These are phyloP conservation scores for Rhazya stricta DNA, from an alignment of 257 asterid genomes.

Conservation along the genomic window DNA sequence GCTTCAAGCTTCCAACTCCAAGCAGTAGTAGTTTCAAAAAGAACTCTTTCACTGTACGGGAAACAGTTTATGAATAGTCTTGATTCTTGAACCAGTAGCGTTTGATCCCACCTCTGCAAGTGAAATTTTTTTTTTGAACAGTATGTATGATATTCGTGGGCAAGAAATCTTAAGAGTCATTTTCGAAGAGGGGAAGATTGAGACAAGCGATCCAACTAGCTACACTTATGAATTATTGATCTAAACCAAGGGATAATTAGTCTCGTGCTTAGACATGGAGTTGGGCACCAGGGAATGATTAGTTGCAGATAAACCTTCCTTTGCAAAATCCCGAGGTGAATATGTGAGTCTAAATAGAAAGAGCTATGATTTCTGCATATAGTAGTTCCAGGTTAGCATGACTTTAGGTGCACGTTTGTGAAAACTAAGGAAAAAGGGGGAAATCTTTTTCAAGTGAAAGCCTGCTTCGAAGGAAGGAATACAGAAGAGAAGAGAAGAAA, in stretches of 20 bases:
- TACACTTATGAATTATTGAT: background rate
- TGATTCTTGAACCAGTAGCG: too few relatives aligned
- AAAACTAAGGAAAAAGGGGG: conserved; percentile 35
- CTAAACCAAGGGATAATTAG: background rate
- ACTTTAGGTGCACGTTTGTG: conserved; percentile 60
- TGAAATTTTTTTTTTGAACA: background rate
- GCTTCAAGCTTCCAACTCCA: too few relatives aligned
- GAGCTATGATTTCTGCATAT: conserved; percentile 11
- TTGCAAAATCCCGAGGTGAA: conserved; percentile 45
- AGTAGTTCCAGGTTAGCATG: conserved; percentile 31
- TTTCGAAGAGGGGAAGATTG: background rate
- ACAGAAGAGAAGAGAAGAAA: background rate
- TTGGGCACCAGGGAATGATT: conserved; percentile 23
- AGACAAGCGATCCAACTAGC: conserved; percentile 1
- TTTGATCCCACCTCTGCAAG: background rate
- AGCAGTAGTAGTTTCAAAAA: too few relatives aligned
- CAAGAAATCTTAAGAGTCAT: background rate
- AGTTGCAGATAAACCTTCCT: conserved; percentile 14
- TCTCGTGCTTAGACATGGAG: background rate
- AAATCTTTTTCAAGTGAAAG: conserved; percentile 26
- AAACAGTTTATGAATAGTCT: too few relatives aligned
- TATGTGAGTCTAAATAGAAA: background rate
- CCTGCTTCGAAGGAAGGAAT: conserved; percentile 28
- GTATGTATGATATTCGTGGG: background rate
- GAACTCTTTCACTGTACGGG: too few relatives aligned